These are phyloP conservation scores for Chytriomyces hyalinus DNA, from an alignment of 192 early-diverging fungal species.

Conservation along the genomic window DNA sequence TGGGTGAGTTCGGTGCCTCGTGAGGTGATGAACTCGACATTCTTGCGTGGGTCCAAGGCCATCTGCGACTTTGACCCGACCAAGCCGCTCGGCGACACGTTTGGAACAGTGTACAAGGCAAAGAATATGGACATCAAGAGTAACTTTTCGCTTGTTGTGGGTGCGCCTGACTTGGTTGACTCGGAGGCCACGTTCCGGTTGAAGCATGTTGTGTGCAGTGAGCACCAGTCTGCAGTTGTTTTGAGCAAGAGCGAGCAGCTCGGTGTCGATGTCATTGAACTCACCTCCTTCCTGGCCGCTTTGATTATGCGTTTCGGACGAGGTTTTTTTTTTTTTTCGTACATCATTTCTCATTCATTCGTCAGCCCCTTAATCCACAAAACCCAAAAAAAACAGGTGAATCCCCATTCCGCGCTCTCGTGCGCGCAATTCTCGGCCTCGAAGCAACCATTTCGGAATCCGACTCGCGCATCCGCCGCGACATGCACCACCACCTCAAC, in stretches of 20 bases:
- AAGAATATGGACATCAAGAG: not conserved
- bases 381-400: no score
- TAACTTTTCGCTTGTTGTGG: constrained; percentile 12
- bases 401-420: not conserved
- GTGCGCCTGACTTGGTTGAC: not conserved
- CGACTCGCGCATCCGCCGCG: not conserved
- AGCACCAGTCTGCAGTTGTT: not conserved
- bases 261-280: not conserved
- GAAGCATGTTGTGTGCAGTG: not conserved
- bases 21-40: not conserved
- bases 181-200: not conserved
- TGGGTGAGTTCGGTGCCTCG: constrained; percentile 4
- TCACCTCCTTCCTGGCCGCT: not conserved
- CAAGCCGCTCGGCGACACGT: constrained; percentile 6
- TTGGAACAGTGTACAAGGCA: not conserved
- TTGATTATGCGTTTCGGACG: not conserved
- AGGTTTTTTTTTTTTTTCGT: no score
- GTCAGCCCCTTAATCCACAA: no score
- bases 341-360: no score
- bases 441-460: not conserved
- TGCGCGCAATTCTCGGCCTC: not conserved
- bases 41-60: constrained; percentile 4
- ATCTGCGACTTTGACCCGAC: constrained; percentile 7
- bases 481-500: not conserved
- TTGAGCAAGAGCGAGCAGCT: not conserved